Conservation (phyloP, 2,329 filamentous ascomycete species). For the Neophaeococcomyces aloes region DNA sequence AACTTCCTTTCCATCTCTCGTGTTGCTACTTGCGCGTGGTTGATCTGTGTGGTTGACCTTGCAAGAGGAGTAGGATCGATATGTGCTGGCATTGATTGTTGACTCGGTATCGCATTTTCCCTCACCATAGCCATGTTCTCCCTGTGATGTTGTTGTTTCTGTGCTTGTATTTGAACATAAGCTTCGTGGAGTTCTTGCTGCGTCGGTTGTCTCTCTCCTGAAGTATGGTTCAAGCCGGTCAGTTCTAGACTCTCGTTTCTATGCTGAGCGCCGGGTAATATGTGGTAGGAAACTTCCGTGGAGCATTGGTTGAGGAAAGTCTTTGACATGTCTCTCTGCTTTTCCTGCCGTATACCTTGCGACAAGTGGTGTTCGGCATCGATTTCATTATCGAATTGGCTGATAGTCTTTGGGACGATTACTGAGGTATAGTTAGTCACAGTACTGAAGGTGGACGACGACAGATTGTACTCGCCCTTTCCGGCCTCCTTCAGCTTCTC, state of each 20-base stretch:
- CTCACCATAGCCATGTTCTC: conserved; percentile 39
- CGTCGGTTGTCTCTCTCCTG: conserved; percentile 41
- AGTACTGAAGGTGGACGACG: neutral
- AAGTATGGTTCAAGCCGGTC: conserved; percentile 34
- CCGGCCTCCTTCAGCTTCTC: conserved; percentile 31
- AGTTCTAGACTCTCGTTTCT: conserved; percentile 41
- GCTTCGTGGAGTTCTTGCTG: conserved; percentile 49
- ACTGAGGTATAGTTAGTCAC: conserved; percentile 12
- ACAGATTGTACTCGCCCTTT: conserved; percentile 25
- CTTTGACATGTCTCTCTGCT: conserved; percentile 52
- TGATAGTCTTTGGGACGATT: conserved; percentile 21
- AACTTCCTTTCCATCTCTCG: neutral
- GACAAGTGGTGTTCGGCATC: conserved; percentile 33
- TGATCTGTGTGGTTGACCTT: conserved; percentile 34
- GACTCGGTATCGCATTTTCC: conserved; percentile 48
- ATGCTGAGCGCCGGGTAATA: conserved; percentile 54
- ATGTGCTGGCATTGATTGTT: conserved; percentile 38
- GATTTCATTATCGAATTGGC: conserved; percentile 40
- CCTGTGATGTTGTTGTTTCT: conserved; percentile 41
- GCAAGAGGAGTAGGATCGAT: conserved; percentile 31
- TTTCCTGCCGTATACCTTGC: conserved; percentile 45
- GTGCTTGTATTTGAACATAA: conserved; percentile 47
- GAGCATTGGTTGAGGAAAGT: conserved; percentile 55
- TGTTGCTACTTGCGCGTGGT: conserved; percentile 24
- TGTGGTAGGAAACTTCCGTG: conserved; percentile 57